phyloP scores from a whole-genome alignment of 352 stramenopile species.

The Aphanomyces cochlioides region DNA sequence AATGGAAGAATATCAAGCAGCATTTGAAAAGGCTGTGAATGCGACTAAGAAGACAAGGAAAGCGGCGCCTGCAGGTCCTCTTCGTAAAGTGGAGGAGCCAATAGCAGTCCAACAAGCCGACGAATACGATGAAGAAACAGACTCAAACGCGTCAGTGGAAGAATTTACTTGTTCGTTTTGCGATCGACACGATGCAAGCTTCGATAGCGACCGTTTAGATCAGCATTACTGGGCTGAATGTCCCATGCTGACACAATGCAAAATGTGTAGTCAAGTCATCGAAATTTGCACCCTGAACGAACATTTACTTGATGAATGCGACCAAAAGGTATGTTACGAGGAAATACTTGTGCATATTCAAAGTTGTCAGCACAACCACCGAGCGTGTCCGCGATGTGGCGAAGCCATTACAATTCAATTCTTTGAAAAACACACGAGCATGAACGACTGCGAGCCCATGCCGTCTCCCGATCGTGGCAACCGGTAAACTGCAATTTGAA shows the following conservation, averaged over 20 bases:
- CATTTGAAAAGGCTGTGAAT: slow-evolving; percentile 65
- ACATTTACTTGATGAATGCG: slow-evolving; percentile 87
- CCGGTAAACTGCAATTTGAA: slow-evolving; percentile 32
- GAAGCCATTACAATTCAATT: slow-evolving; percentile 84
- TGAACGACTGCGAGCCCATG: slow-evolving; percentile 66
- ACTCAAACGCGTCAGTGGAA: slow-evolving; percentile 68
- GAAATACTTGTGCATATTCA: neutral
- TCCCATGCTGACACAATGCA: slow-evolving; percentile 88
- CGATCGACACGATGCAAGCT: slow-evolving; percentile 77
- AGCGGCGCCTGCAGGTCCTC: slow-evolving; percentile 10
- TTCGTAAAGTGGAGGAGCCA: too few relatives aligned
- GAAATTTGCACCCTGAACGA: slow-evolving; percentile 88
- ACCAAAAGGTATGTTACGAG: slow-evolving; percentile 43
- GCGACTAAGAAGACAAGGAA: slow-evolving; percentile 37
- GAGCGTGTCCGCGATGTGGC: slow-evolving; percentile 68
- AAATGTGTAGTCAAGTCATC: slow-evolving; percentile 91
- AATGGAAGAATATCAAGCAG: slow-evolving; percentile 86
- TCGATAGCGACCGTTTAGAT: slow-evolving; percentile 86
- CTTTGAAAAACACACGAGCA: slow-evolving; percentile 71
- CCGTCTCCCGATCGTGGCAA: slow-evolving; percentile 56
- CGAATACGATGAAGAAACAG: slow-evolving; percentile 48
- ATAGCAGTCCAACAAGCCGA: slow-evolving; percentile 33
- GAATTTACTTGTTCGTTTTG: slow-evolving; percentile 92
- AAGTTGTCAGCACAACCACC: slow-evolving; percentile 51
- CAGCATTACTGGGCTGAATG: slow-evolving; percentile 92